Percentiles rank a stretch among this genome's conserved stretches.
These are phyloP conservation scores for Talaromyces sp. DNA, from an alignment of 2,329 filamentous ascomycete genomes.

Conservation along the genomic window DNA sequence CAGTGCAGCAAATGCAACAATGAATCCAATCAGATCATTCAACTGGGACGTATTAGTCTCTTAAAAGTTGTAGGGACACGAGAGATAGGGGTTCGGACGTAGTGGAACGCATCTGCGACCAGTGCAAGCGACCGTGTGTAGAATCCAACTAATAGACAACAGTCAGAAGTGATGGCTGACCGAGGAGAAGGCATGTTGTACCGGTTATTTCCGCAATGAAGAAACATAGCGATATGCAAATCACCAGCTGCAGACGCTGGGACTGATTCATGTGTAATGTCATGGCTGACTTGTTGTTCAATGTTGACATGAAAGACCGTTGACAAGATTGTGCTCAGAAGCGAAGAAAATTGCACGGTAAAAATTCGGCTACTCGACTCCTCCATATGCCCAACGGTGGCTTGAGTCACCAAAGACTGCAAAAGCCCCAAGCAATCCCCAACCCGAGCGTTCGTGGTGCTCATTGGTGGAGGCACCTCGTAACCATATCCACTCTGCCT, in stretches of 20 bases:
- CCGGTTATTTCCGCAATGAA: constrained; percentile 48
- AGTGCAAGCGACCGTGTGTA: constrained; percentile 69
- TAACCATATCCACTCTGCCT: neutral
- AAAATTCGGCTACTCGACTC: neutral
- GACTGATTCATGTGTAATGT: neutral
- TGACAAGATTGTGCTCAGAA: neutral
- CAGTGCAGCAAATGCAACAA: constrained; percentile 63
- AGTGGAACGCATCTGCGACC: constrained; percentile 75
- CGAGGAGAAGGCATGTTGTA: constrained; percentile 17
- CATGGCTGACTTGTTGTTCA: neutral
- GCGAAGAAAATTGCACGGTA: neutral
- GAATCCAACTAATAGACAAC: constrained; percentile 54
- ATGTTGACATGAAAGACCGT: neutral
- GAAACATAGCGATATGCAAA: constrained; percentile 47
- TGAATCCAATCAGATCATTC: constrained; percentile 67
- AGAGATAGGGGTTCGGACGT: constrained; percentile 47
- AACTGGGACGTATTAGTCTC: constrained; percentile 31
- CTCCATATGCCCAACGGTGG: neutral
- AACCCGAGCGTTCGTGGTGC: neutral
- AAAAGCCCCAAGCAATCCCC: neutral
- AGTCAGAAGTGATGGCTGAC: neutral
- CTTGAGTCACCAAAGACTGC: neutral
- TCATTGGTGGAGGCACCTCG: neutral
- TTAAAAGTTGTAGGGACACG: constrained; percentile 7
- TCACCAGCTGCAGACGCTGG: constrained; percentile 34